Evolutionary conservation across 2,329 filamentous ascomycete species (phyloP), one percentile per base, ranked within the genome.

Genomic region (Claviceps quebecensis): DNA sequence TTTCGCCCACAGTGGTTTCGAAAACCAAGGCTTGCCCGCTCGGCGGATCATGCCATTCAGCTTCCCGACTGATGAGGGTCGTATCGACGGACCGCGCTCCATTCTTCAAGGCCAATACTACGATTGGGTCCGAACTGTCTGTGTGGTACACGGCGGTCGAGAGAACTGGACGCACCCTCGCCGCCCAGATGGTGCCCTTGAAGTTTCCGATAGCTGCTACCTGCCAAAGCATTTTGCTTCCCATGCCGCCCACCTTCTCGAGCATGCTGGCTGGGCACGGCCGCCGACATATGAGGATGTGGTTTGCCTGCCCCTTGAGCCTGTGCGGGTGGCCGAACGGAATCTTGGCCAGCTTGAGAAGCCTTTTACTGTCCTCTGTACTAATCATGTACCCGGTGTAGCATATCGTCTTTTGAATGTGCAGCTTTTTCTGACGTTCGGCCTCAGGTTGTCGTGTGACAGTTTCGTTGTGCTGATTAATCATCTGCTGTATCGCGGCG

Each of bases 331-430:
- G 50, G 81, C 70, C 75, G 4, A 72, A 61, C 4, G 84, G 83
- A 19, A 87, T 70, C 49, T 80, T 67, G 34, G 83, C 80, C n/a
- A 95, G 74, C 5, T 77, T 76, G 52, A 86, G 77, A 39, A 97
- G 73, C 51, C 78, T 80, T 61, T 86, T 78, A 2, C 83, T 84
- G 64, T 93, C 87, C 26, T 78, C 72, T 47, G 80, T 73, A 41
- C 75, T 75, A 57, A 98, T 83, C 67, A 95, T 80, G 67, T 98
- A 97, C 48, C 87, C 88, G 1, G 93, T 96, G 68, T 91, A 96
- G 67, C 89, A 88, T 48, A 95, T 84, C 1, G 82, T 87, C 63
- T 90, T 90, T 66, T 87, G 88, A 64, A 98, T 87, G 58, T 79
- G 76, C 54, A 93, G 74, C 45, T 68, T 70, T 41, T 68, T 64